A percentile compares a stretch with the other conserved stretches of the same genome.
Evolutionary conservation across 805 yeast genomes (phyloP).

Genomic region (Candida verbasci): DNA sequence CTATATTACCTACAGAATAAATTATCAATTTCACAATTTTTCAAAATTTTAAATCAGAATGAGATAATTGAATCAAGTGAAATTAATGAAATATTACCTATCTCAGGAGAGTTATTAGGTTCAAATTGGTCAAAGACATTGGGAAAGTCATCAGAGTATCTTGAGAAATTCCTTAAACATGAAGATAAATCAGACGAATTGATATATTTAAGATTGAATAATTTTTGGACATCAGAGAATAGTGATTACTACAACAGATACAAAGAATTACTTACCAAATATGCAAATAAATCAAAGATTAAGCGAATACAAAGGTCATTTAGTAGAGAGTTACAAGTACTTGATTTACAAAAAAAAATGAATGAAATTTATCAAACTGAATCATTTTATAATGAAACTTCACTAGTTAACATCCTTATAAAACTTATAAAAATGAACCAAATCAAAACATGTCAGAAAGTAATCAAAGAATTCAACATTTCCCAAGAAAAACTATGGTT

Average conservation of each 20-base stretch:
- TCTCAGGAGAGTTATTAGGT: conserved; percentile 36
- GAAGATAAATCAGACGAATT: conserved; percentile 25
- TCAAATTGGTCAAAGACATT: conserved; percentile 32
- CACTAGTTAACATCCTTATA: conserved; percentile 21
- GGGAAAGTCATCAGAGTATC: conserved; percentile 19
- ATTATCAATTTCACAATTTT: conserved; percentile 62
- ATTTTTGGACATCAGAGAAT: conserved; percentile 16
- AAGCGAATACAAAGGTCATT: conserved; percentile 17
- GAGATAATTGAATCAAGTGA: conserved; percentile 31
- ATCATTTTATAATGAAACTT: conserved; percentile 21
- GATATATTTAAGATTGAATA: conserved; percentile 11
- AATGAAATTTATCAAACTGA: conserved; percentile 30
- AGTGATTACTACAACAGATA: conserved; percentile 18
- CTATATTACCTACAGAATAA: conserved; percentile 51
- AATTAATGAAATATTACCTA: too few species aligned
- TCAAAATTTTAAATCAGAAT: conserved; percentile 54
- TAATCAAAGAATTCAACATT: conserved; percentile 30
- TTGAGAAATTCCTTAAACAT: conserved; percentile 26
- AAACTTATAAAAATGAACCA: conserved; percentile 33
- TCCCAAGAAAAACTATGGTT: conserved; percentile 30
- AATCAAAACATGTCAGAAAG: conserved; percentile 26
- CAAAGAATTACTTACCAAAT: conserved; percentile 19
- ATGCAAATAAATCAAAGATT: conserved; percentile 17
- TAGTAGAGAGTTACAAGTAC: conserved; percentile 25
- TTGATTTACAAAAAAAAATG: conserved; percentile 28